Evolutionary conservation across 352 stramenopile species (phyloP), one percentile per base, ranked within the genome.

Genomic region (Phytophthora hybrid): DNA sequence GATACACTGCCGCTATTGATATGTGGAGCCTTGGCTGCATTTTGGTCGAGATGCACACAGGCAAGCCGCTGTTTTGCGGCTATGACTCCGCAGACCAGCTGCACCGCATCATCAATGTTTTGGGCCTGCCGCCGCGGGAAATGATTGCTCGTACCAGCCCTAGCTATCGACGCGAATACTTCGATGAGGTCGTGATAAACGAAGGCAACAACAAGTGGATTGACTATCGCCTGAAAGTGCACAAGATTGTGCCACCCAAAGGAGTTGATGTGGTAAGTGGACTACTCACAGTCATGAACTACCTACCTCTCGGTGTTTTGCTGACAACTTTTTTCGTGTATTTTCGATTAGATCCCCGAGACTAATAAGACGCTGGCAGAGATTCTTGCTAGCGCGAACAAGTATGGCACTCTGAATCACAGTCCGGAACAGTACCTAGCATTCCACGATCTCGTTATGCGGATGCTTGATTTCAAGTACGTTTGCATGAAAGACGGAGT

Each of bases 31-130:
- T 97, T 29, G 91, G 85, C 29, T 97, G 91, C 69, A 97, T 97
- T 66, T 74, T 97, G 67, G 91, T 97, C n/a, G 91, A 99, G 66
- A 98, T 99, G 94, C 97, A 99, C 78, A 99, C 97, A 2, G 98
- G 98, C 23, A 98, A 99, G 69, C 98, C 98, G 9, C 80, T 99
- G 1, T 99, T 99, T 80, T 96, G 91, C 14, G 98, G 98, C 5
- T 92, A 88, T 1, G 94, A 99, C 78, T 93, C 99, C 74, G 87
- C 97, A 69, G 98, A 99, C 79, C 97, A 99, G 71, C 94, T 99
- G 74, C 92, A 96, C 71, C 96, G 98, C 73, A 99, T 99, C 82
- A 94, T 98, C 18, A 87, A 92, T 57, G 80, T 97, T n/a, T 78
- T 99, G 26, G 98, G 98, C 21, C 98, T 99, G 92, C 80, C 97